phyloP scores from a whole-genome alignment of 2,329 filamentous ascomycete genomes.

The Epichloe festucae region DNA sequence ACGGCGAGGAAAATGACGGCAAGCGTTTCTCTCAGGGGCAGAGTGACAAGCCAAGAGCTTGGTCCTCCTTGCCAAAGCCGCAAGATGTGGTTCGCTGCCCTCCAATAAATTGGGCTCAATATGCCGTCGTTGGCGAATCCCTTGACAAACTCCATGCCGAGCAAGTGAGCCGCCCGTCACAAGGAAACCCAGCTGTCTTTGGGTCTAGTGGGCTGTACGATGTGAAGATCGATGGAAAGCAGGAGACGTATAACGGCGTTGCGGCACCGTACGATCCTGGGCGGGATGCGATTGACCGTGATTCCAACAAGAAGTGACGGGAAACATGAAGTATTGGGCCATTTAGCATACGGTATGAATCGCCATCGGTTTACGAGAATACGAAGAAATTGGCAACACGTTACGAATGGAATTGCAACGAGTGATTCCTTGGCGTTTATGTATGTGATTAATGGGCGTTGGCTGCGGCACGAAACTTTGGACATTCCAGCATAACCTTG shows the following conservation, averaged over 20 bases:
- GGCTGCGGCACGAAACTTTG: neutral
- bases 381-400: neutral
- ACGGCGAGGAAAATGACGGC: conserved; percentile 17
- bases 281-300: conserved; percentile 34
- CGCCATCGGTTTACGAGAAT: neutral
- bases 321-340: neutral
- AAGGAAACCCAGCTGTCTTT: conserved; percentile 36
- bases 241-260: conserved; percentile 36
- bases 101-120: conserved; percentile 89
- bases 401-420: neutral
- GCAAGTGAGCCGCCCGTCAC: conserved; percentile 52
- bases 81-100: conserved; percentile 79
- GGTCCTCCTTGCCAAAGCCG: conserved; percentile 56
- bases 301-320: conserved; percentile 19
- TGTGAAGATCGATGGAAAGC: conserved; percentile 32
- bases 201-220: conserved; percentile 35
- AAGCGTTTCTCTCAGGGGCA: conserved; percentile 12
- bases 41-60: conserved; percentile 23
- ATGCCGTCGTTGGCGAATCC: conserved; percentile 68
- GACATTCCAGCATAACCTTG: neutral
- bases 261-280: conserved; percentile 43
- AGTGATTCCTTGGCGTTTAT: neutral
- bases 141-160: conserved; percentile 77
- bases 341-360: neutral
- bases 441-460: neutral